These are phyloP conservation scores for Bretziella fagacearum DNA, from an alignment of 2,329 filamentous ascomycete genomes.

Conservation along the genomic window DNA sequence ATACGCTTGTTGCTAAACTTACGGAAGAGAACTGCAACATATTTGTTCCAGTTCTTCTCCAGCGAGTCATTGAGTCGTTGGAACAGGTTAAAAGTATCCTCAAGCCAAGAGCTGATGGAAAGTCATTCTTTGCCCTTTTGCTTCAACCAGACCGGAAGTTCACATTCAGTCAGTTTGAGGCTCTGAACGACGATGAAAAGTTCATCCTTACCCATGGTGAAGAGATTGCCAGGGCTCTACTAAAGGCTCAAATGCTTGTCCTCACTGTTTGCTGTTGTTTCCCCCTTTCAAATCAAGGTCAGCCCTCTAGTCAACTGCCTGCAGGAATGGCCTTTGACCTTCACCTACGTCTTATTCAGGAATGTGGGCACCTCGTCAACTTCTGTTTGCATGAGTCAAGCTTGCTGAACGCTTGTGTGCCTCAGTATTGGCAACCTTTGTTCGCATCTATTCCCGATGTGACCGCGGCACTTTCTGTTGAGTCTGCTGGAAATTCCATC, in stretches of 20 bases:
- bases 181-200: slow-evolving; percentile 23
- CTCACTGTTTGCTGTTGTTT: slow-evolving; percentile 12
- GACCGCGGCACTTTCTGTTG: slow-evolving; percentile 3
- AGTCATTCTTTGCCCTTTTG: slow-evolving; percentile 55
- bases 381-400: slow-evolving; percentile 77
- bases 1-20: slow-evolving; percentile 23
- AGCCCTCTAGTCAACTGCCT: slow-evolving; percentile 31
- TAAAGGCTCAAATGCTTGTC: slow-evolving; percentile 59
- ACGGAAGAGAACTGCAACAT: slow-evolving; percentile 67
- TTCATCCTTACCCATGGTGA: slow-evolving; percentile 49
- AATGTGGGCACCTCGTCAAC: slow-evolving; percentile 60
- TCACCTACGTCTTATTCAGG: slow-evolving; percentile 56
- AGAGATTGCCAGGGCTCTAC: slow-evolving; percentile 57
- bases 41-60: slow-evolving; percentile 64
- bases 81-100: slow-evolving; percentile 51
- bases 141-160: slow-evolving; percentile 30
- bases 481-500: slow-evolving; percentile 1
- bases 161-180: slow-evolving; percentile 21
- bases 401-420: slow-evolving; percentile 53
- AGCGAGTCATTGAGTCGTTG: slow-evolving; percentile 53
- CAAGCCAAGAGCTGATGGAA: slow-evolving; percentile 28
- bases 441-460: slow-evolving; percentile 15
- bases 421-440: slow-evolving; percentile 42
- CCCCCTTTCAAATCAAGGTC: slow-evolving; percentile 2
- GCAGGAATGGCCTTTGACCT: slow-evolving; percentile 72